phyloP scores from a whole-genome alignment of 1,284 basidiomycete species.

The Bondarzewia mesenterica region DNA sequence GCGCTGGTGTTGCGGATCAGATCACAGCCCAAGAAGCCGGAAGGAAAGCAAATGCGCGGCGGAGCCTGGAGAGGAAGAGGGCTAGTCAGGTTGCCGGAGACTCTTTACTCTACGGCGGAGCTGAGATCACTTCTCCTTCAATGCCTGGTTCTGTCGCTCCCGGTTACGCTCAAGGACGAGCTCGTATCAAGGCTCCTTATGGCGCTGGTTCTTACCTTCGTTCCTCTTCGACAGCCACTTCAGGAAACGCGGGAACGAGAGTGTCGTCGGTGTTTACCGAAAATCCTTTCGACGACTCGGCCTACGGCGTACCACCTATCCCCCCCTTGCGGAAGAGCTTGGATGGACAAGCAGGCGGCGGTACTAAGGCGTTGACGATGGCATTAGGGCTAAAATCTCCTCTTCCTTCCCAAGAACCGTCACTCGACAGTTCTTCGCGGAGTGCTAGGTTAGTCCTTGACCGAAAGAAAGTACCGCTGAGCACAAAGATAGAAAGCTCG shows the following conservation, averaged over 20 bases:
- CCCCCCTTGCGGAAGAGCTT: constrained; percentile 25
- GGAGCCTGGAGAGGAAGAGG: constrained; percentile 14
- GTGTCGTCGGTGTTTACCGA: constrained; percentile 4
- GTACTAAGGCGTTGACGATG: constrained; percentile 43
- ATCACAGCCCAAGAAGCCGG: constrained; percentile 15
- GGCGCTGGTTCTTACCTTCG: constrained; percentile 47
- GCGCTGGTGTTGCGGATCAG: constrained; percentile 8
- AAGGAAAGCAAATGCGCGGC: constrained; percentile 18
- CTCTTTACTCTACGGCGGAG: constrained; percentile 25
- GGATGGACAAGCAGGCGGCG: constrained; percentile 25
- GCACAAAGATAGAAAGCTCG: constrained; percentile 20
- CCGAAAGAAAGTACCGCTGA: constrained; percentile 10
- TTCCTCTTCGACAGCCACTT: constrained; percentile 27
- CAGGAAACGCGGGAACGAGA: constrained; percentile 5
- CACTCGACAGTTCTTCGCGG: constrained; percentile 65
- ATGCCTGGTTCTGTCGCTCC: neutral
- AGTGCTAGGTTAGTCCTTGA: constrained; percentile 32
- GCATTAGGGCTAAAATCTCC: constrained; percentile 38
- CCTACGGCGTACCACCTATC: constrained; percentile 22
- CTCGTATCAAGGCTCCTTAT: constrained; percentile 60
- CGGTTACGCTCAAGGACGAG: constrained; percentile 31
- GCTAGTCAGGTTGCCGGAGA: constrained; percentile 2
- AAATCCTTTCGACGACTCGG: constrained; percentile 23
- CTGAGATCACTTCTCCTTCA: constrained; percentile 30
- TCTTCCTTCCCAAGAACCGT: constrained; percentile 38